These are phyloP conservation scores for Purshia tridentata DNA, from an alignment of 306 rosid genomes.

Conservation along the genomic window DNA sequence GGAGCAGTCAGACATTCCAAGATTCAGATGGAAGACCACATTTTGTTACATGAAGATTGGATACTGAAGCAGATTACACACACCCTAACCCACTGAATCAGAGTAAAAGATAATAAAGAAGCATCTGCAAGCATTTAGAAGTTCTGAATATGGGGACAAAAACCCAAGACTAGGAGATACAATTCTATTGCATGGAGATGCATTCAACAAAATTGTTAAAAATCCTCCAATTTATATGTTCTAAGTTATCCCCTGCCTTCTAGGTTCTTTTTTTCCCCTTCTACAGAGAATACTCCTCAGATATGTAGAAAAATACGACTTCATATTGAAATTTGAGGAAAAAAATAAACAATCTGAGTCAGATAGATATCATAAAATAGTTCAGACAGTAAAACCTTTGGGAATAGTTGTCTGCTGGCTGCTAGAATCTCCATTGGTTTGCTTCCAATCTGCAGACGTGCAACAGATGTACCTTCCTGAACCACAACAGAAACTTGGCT, in stretches of 20 bases:
- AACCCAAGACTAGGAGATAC: neutral
- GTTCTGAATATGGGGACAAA: neutral
- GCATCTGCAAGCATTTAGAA: neutral
- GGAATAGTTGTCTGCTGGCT: conserved; percentile 56
- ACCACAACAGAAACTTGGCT: conserved; percentile 83
- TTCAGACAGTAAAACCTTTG: conserved; percentile 55
- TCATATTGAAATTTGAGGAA: conserved; percentile 16
- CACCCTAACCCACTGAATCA: neutral
- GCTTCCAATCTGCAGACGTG: conserved; percentile 62
- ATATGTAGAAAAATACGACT: conserved; percentile 9
- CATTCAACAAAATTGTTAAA: neutral
- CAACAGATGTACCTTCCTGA: conserved; percentile 83
- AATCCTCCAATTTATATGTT: neutral
- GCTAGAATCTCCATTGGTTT: conserved; percentile 58
- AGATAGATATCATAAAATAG: conserved; percentile 7
- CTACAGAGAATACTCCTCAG: neutral
- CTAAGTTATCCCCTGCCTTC: neutral
- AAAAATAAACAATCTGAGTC: conserved; percentile 2
- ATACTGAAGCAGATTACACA: neutral
- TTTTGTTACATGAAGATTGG: neutral
- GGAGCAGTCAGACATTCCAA: conserved; percentile 11
- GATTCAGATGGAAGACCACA: conserved; percentile 16
- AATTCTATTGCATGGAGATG: neutral
- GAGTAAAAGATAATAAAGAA: neutral
- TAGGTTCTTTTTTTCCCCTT: neutral